Evolutionary conservation across 129 eudicot species (phyloP), one percentile per base, ranked within the genome.

Genomic region (Tanacetum coccineum): DNA sequence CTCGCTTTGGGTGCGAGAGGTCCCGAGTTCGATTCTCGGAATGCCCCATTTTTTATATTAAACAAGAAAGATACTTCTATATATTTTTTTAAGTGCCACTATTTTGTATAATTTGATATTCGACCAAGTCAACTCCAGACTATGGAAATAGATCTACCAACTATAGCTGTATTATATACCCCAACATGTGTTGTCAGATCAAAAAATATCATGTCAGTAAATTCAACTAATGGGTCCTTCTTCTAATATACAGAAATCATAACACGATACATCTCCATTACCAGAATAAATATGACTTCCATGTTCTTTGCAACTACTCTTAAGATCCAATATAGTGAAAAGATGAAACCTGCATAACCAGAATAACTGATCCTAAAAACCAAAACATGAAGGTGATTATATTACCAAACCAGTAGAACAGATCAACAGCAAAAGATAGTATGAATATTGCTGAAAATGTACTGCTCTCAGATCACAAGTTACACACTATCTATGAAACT

Each of bases 1-100:
- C 94, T 91, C 87, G 90, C 90, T 83, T 85, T 40, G 91, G 96
- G 94, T 87, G 96, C 95, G 87, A 85, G 96, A 88, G 98, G 96
- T 88, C 96, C 98, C 84, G 87, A 87, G 96, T 87, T 83, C 87
- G 80, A 79, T 87, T 87, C 93, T 85, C 93, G 83, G 95, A 90
- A 87, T 82, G 95, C 95, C 95, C 91, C 87, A 0, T 18, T 59
- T 39, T 53, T 32, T 32, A 32, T 32, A 32, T 32, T 26, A 32
- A 32, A 14, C 45, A 32, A 32, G 1, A 32, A 4, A 4, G 5
- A 32, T 32, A 5, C 5, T 32, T 32, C 4, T 32, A 0, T 5
- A 5, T 32, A 32, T 32, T 5, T 32, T 32, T 32, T 32, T 6
- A 32, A 32, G 39, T 32, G 39, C 39, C 39, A 32, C 39, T 32